phyloP scores from a whole-genome alignment of 1,139 yeast genomes.

The Hansenula lynferdii region DNA sequence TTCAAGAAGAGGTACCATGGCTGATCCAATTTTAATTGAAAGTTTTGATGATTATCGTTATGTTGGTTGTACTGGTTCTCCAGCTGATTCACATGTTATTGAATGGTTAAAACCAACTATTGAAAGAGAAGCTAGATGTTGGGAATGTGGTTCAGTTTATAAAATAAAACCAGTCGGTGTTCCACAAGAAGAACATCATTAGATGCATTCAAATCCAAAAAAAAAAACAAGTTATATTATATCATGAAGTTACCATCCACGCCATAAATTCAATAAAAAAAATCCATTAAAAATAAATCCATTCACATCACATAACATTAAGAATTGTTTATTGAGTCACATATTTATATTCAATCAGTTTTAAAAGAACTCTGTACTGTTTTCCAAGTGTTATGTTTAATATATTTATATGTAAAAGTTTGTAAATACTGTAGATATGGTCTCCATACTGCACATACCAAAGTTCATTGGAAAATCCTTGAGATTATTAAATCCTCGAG shows the following conservation, averaged over 20 bases:
- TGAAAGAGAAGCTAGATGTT: conserved; percentile 87
- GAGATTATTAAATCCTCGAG: neutral
- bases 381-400: neutral
- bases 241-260: too few species aligned
- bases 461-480: too few species aligned
- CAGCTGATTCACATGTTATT: conserved; percentile 86
- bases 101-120: conserved; percentile 93
- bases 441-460: too few species aligned
- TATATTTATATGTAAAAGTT: neutral
- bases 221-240: too few species aligned
- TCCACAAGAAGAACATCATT: conserved; percentile 55
- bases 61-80: conserved; percentile 97
- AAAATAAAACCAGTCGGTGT: conserved; percentile 87
- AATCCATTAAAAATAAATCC: too few species aligned
- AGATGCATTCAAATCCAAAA: neutral
- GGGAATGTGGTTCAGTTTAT: conserved; percentile 98
- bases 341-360: too few species aligned
- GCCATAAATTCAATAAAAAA: too few species aligned
- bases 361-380: too few species aligned
- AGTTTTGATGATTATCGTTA: conserved; percentile 91
- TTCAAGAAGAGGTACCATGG: conserved; percentile 85
- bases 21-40: conserved; percentile 84
- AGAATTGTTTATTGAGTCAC: too few species aligned
- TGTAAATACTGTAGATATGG: neutral
- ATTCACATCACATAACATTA: too few species aligned